phyloP scores from a whole-genome alignment of 2,329 filamentous ascomycete genomes.

The Epichloe amarillans region DNA sequence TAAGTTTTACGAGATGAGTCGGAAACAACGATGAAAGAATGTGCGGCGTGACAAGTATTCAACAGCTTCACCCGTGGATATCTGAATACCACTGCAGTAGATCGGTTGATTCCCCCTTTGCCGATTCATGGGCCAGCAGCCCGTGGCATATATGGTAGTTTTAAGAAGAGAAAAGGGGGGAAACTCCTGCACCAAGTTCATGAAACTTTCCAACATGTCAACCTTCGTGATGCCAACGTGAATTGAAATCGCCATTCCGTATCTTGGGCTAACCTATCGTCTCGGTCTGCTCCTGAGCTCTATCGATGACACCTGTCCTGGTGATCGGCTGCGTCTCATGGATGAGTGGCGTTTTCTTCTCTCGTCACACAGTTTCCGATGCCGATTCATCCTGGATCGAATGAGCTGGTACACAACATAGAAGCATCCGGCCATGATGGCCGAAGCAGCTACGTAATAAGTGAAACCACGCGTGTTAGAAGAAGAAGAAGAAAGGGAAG shows the following conservation, averaged over 20 bases:
- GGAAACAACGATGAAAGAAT: too few relatives aligned
- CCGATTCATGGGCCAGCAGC: too few relatives aligned
- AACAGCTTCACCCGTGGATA: too few relatives aligned
- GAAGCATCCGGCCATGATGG: background rate
- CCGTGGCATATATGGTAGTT: too few relatives aligned
- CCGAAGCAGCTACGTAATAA: background rate
- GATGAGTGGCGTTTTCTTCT: background rate
- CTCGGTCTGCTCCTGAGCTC: background rate
- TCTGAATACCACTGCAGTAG: too few relatives aligned
- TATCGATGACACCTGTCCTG: background rate
- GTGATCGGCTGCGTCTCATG: background rate
- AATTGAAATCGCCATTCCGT: background rate
- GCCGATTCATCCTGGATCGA: background rate
- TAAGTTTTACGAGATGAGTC: too few relatives aligned
- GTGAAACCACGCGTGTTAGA: background rate
- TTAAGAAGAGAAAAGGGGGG: too few relatives aligned
- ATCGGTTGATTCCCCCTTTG: too few relatives aligned
- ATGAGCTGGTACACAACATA: constrained; percentile 1
- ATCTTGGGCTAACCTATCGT: background rate
- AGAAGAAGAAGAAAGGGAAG: background rate
- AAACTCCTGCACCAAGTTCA: too few relatives aligned
- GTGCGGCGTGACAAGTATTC: too few relatives aligned
- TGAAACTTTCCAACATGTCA: background rate
- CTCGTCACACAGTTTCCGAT: background rate
- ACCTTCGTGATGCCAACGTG: background rate